Percentiles rank a stretch among this genome's conserved stretches.
Evolutionary conservation across 208 protist species (phyloP).

Genomic region (Trypanosoma platydactyli): DNA sequence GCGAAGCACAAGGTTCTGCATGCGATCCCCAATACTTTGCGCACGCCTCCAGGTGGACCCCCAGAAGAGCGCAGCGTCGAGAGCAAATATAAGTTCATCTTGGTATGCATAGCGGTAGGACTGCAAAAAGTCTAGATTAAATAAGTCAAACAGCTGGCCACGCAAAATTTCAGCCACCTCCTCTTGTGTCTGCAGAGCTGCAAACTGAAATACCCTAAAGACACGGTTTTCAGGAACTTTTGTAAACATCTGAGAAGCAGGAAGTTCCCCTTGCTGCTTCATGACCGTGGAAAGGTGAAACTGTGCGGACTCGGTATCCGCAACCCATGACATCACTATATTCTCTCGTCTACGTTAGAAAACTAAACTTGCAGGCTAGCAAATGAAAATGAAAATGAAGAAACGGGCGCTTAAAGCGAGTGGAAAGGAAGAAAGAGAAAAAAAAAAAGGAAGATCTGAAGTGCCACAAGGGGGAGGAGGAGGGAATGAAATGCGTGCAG

Average conservation of each 20-base stretch:
- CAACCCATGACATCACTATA: slow-evolving; percentile 63
- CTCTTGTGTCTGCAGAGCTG: slow-evolving; percentile 65
- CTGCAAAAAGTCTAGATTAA: slow-evolving; percentile 63
- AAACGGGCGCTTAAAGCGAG: not conserved
- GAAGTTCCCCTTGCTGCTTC: slow-evolving; percentile 79
- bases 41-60: slow-evolving; percentile 69
- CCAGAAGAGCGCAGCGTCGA: slow-evolving; percentile 70
- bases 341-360: not conserved
- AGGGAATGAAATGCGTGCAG: no score
- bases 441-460: slow-evolving; percentile 1
- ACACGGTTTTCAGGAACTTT: slow-evolving; percentile 75
- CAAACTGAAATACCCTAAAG: slow-evolving; percentile 81
- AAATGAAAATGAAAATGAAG: not conserved
- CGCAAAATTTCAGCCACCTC: slow-evolving; percentile 84
- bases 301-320: slow-evolving; percentile 62
- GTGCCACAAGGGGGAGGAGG: no score
- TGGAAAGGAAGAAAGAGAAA: not conserved
- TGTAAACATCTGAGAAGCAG: slow-evolving; percentile 66
- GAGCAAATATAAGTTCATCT: slow-evolving; percentile 73
- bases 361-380: no score
- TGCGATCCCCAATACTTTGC: slow-evolving; percentile 76
- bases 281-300: slow-evolving; percentile 70
- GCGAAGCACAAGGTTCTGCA: slow-evolving; percentile 84
- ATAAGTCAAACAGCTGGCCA: slow-evolving; percentile 57
- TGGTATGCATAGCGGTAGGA: slow-evolving; percentile 74